phyloP scores from a whole-genome alignment of 352 stramenopile genomes.

The Phytophthora pisi region DNA sequence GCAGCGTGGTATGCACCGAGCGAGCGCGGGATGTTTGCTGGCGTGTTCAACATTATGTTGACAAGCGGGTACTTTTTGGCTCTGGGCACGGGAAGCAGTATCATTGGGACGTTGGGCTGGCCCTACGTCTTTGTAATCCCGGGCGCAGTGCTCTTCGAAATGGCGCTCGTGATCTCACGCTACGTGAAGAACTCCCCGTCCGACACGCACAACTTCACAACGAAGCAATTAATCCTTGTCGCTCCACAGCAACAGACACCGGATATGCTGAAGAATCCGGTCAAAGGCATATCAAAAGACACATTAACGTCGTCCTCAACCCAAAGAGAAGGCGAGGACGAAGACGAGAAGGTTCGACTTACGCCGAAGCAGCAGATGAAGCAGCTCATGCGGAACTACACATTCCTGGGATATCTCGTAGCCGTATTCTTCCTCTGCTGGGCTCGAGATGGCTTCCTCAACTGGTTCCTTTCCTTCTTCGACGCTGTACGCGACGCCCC shows the following conservation, averaged over 20 bases:
- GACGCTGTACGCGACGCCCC: conserved; percentile 49
- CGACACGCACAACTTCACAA: conserved; percentile 29
- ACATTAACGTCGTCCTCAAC: neutral
- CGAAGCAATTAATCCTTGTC: conserved; percentile 2
- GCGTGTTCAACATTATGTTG: conserved; percentile 79
- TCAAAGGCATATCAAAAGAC: neutral
- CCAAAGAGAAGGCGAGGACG: conserved; percentile 4
- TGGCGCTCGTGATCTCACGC: conserved; percentile 50
- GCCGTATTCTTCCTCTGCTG: conserved; percentile 69
- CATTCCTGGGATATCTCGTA: conserved; percentile 60
- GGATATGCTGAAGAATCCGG: neutral
- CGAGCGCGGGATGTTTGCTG: conserved; percentile 64
- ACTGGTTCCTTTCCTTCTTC: conserved; percentile 76
- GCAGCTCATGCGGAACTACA: conserved; percentile 55
- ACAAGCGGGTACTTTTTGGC: conserved; percentile 70
- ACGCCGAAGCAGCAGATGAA: conserved; percentile 56
- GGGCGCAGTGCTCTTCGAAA: conserved; percentile 43
- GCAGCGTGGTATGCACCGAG: conserved; percentile 61
- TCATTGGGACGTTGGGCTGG: conserved; percentile 58
- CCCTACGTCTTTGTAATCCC: conserved; percentile 63
- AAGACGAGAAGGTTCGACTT: conserved; percentile 18
- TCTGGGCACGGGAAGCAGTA: conserved; percentile 55
- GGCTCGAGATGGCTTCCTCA: conserved; percentile 63
- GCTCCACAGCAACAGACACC: neutral
- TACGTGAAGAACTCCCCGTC: conserved; percentile 59